These are phyloP conservation scores for Aurinia saxatilis DNA, from an alignment of 345 rosid genomes.

Conservation along the genomic window DNA sequence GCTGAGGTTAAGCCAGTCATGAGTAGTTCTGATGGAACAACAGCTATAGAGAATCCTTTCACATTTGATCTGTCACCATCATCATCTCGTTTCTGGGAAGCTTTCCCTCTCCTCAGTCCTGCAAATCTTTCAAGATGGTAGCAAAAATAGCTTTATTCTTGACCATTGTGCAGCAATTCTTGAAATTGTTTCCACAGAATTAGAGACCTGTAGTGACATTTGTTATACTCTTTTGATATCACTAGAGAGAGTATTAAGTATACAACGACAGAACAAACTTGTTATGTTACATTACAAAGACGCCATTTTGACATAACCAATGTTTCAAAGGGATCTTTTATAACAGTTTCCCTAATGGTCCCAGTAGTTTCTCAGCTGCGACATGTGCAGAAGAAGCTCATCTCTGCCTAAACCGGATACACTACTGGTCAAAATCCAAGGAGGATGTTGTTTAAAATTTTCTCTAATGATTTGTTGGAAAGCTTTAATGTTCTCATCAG, in stretches of 20 bases:
- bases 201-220: neutral
- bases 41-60: constrained; percentile 21
- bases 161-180: neutral
- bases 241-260: neutral
- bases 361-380: constrained; percentile 42
- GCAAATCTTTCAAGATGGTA: constrained; percentile 52
- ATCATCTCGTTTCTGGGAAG: constrained; percentile 37
- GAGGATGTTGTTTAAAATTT: constrained; percentile 55
- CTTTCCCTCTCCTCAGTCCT: constrained; percentile 51
- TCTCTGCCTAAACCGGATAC: constrained; percentile 80
- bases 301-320: neutral
- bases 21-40: neutral
- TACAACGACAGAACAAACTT: neutral
- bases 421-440: constrained; percentile 96
- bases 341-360: constrained; percentile 25
- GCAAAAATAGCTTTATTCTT: constrained; percentile 11
- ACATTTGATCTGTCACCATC: constrained; percentile 46
- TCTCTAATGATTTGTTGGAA: constrained; percentile 65
- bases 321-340: neutral
- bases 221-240: neutral
- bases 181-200: neutral
- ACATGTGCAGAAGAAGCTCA: constrained; percentile 90
- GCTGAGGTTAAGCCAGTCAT: constrained; percentile 10
- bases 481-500: constrained; percentile 70
- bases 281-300: constrained; percentile 7